Evolutionary conservation across 2,329 filamentous ascomycete genomes (phyloP).

Genomic region (Monosporascus sp.): DNA sequence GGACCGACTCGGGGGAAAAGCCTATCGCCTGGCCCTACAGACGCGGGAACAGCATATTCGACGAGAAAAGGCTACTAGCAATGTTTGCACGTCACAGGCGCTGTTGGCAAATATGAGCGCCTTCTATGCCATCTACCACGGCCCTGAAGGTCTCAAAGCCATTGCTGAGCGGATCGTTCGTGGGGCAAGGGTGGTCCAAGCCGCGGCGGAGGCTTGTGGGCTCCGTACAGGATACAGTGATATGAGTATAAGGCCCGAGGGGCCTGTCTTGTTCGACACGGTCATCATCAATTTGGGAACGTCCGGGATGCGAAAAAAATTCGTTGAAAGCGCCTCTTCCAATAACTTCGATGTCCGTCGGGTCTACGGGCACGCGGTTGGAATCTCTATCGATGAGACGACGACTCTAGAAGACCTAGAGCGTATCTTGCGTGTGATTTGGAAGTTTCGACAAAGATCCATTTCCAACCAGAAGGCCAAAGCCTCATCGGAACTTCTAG

Average conservation of each 20-base stretch:
- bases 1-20: conserved; percentile 76
- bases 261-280: conserved; percentile 71
- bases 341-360: conserved; percentile 58
- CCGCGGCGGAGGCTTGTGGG: conserved; percentile 57
- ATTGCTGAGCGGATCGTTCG: conserved; percentile 77
- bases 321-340: conserved; percentile 47
- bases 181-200: conserved; percentile 65
- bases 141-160: conserved; percentile 72
- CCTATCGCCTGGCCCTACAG: conserved; percentile 80
- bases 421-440: conserved; percentile 20
- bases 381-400: conserved; percentile 77
- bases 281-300: conserved; percentile 58
- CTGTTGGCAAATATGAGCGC: conserved; percentile 93
- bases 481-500: conserved; percentile 36
- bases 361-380: conserved; percentile 56
- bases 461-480: neutral
- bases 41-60: conserved; percentile 95
- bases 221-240: conserved; percentile 47
- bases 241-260: conserved; percentile 51
- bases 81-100: conserved; percentile 94
- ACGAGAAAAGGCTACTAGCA: conserved; percentile 94
- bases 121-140: conserved; percentile 92
- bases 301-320: conserved; percentile 42
- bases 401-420: conserved; percentile 47
- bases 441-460: conserved; percentile 1